phyloP scores from a whole-genome alignment of 441 rosid species.

The Populus trichocarpa region DNA sequence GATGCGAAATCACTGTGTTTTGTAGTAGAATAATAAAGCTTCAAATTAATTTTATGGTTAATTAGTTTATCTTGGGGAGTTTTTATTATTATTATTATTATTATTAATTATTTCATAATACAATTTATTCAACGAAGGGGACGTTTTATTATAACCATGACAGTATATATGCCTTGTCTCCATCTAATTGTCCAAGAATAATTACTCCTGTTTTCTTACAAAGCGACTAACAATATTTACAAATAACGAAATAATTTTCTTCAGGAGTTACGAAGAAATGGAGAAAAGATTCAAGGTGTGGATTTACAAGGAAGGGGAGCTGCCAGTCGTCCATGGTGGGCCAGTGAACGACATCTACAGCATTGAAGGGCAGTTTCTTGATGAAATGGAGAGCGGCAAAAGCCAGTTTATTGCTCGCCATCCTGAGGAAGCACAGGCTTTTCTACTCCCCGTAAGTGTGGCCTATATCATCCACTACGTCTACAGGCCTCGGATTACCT shows the following conservation, averaged over 20 bases:
- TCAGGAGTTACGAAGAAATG: constrained; percentile 63
- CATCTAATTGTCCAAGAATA: no score
- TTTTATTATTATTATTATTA: no score
- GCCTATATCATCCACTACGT: constrained; percentile 36
- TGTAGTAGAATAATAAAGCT: no score
- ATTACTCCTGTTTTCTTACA: no score
- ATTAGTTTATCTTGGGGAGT: no score
- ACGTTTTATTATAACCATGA: no score
- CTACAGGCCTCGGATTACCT: constrained; percentile 43
- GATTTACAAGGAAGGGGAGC: constrained; percentile 50
- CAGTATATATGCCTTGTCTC: no score
- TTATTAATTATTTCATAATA: no score
- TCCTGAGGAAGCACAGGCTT: constrained; percentile 53
- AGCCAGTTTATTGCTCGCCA: constrained; percentile 35
- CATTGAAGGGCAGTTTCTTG: constrained; percentile 65
- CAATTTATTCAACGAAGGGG: no score
- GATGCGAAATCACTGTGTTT: no score
- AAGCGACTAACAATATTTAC: no score
- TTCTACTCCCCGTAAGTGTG: constrained; percentile 51
- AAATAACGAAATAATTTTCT: not conserved
- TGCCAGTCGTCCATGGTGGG: constrained; percentile 43
- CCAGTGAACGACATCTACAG: constrained; percentile 42
- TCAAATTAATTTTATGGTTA: no score
- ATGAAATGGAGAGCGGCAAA: constrained; percentile 38
- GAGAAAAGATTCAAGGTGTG: constrained; percentile 52